Conservation (phyloP, 2,329 filamentous ascomycete species). For the Colletotrichum sp. region DNA sequence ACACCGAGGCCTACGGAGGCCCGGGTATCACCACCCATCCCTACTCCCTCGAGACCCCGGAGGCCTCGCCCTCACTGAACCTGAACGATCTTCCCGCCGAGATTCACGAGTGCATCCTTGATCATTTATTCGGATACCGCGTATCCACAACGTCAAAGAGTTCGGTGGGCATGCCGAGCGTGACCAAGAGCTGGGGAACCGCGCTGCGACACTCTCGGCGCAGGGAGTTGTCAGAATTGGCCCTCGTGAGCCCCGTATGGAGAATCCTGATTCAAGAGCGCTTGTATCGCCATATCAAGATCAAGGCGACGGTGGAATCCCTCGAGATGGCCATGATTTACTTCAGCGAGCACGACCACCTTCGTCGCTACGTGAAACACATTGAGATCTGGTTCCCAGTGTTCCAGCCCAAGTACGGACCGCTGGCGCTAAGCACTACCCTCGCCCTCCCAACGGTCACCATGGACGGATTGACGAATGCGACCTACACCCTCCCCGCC, state of each 20-base stretch:
- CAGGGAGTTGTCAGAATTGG: constrained; percentile 69
- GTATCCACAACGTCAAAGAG: constrained; percentile 65
- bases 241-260: constrained; percentile 69
- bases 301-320: constrained; percentile 72
- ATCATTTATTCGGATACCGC: constrained; percentile 73
- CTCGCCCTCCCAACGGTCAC: constrained; percentile 57
- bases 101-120: constrained; percentile 74
- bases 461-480: constrained; percentile 59
- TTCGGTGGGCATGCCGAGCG: constrained; percentile 56
- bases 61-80: constrained; percentile 23
- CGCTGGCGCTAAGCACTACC: constrained; percentile 45
- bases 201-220: constrained; percentile 70
- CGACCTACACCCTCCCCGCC: constrained; percentile 62
- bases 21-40: constrained; percentile 27
- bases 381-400: constrained; percentile 82
- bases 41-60: constrained; percentile 19
- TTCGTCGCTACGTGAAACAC: constrained; percentile 70
- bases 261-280: constrained; percentile 71
- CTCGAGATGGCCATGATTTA: constrained; percentile 64
- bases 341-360: constrained; percentile 62
- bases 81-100: constrained; percentile 67
- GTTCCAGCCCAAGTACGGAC: constrained; percentile 62
- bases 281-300: constrained; percentile 77
- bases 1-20: constrained; percentile 29
- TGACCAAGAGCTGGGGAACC: constrained; percentile 66